These are phyloP conservation scores for Leucosporidium scottii DNA, from an alignment of 768 basidiomycete genomes.

Conservation along the genomic window DNA sequence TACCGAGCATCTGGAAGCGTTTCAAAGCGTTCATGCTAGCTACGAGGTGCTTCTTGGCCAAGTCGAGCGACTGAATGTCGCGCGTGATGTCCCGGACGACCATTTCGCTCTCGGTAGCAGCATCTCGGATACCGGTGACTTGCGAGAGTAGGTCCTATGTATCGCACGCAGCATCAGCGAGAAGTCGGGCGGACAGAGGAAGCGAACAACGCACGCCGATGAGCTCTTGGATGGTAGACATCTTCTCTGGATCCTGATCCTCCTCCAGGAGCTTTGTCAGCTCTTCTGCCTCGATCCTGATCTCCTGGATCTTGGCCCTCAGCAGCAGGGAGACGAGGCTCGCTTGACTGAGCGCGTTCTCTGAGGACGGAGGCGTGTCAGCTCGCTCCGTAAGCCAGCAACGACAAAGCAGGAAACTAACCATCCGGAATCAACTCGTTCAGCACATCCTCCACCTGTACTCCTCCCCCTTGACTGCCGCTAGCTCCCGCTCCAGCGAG, in stretches of 20 bases:
- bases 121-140: conserved; percentile 92
- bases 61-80: conserved; percentile 88
- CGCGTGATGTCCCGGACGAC: conserved; percentile 91
- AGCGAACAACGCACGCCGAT: conserved; percentile 63
- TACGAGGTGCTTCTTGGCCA: conserved; percentile 87
- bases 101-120: conserved; percentile 92
- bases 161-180: background rate
- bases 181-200: background rate
- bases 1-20: conserved; percentile 88
- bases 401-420: background rate
- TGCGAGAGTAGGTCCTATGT: conserved; percentile 81
- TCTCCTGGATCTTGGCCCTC: conserved; percentile 58
- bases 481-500: conserved; percentile 5
- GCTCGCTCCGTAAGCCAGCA: too few species aligned
- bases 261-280: conserved; percentile 61
- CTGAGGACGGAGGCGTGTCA: conserved; percentile 45
- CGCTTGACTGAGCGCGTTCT: conserved; percentile 65
- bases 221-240: conserved; percentile 90
- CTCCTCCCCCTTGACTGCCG: background rate
- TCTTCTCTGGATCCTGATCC: conserved; percentile 79
- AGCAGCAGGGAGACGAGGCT: conserved; percentile 64
- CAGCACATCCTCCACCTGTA: conserved; percentile 27
- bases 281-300: conserved; percentile 64
- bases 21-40: conserved; percentile 82
- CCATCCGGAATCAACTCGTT: conserved; percentile 32